Base-by-base conservation (phyloP, 2,329 filamentous ascomycete genomes). In the Trichoderma brevicompactum region DNA sequence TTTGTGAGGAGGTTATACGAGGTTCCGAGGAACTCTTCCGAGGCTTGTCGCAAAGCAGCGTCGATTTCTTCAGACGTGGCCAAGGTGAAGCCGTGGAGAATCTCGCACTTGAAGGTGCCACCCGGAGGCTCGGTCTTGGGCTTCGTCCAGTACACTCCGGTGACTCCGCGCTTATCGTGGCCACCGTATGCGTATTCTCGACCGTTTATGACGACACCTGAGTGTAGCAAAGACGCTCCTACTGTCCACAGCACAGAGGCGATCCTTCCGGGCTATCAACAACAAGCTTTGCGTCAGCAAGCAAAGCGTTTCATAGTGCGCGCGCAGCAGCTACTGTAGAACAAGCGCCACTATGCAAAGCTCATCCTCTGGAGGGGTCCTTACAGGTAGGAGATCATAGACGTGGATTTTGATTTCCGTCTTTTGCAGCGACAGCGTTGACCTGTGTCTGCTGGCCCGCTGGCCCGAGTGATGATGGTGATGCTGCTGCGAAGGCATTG, bases 141-240 rank as follows among this genome's bases (percentile, higher is more conserved):
- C 68, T 83, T 87, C 15, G 91, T 94, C 87, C 88, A 93, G 79
- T 95, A 96, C 8, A 96, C 92, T 55, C 92, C 92, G 4, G 90
- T 94, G 65, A 89, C 77, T 28, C 85, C 85, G 56, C 80, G 85
- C 70, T 85, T 85, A 73, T 92, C 87, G 75, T 96, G 92, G 1
- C 92, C 92, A 49, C 92, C 92, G 72, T 92, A 96, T 23, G 92
- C 92, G 74, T 95, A 96, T 80, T 96, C 92, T 68, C 83, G 86
- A 70, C 89, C 87, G 74, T 89, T 89, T 77, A 95, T 92, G 46
- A 93, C 91, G 62, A 96, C 89, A 60, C 91, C 92, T 0, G 92
- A 92, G 75, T 96, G 92, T 5, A 95, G 85, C 40, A 96, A 86
- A 5, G 89, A 91, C 52, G 89, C 85, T 66, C 92, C 92, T 63